phyloP scores from a whole-genome alignment of 306 rosid species.

The Cucurbita pepo region DNA sequence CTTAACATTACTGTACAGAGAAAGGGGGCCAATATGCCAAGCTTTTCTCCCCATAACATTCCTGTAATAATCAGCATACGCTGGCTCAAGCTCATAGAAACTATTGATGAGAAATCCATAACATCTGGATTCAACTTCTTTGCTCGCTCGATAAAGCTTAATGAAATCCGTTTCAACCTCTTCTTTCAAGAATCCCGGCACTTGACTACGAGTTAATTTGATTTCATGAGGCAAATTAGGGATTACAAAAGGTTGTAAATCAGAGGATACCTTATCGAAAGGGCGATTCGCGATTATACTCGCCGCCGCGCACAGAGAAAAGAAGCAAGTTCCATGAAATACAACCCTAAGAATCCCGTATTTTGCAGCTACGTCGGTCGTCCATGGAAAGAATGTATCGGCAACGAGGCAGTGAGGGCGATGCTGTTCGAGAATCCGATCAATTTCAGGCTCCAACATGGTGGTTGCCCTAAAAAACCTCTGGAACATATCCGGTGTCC shows the following conservation, averaged over 20 bases:
- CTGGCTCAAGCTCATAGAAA: conserved; percentile 39
- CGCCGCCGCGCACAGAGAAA: conserved; percentile 6
- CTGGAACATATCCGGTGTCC: background rate
- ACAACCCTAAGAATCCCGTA: conserved; percentile 24
- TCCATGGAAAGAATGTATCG: conserved; percentile 17
- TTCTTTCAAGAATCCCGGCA: background rate
- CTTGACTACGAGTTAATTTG: conserved; percentile 8
- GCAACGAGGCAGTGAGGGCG: conserved; percentile 18
- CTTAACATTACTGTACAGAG: conserved; percentile 4
- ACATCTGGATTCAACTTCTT: conserved; percentile 15
- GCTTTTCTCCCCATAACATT: conserved; percentile 20
- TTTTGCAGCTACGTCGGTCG: conserved; percentile 12
- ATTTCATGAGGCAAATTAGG: conserved; percentile 16
- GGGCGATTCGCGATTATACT: conserved; percentile 1
- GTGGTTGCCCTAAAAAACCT: conserved; percentile 4
- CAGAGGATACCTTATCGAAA: conserved; percentile 11
- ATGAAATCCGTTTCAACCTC: background rate
- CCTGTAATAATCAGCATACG: conserved; percentile 24
- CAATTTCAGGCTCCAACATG: conserved; percentile 15
- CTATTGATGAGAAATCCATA: conserved; percentile 39
- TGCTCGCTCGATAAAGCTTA: background rate
- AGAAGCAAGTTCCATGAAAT: conserved; percentile 16
- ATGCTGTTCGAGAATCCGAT: conserved; percentile 6
- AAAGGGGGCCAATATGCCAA: conserved; percentile 58
- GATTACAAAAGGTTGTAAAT: conserved; percentile 13